Percentiles rank a stretch among this genome's conserved stretches.
Conservation (phyloP, 2,329 filamentous ascomycete species). For the Tothia fuscella region DNA sequence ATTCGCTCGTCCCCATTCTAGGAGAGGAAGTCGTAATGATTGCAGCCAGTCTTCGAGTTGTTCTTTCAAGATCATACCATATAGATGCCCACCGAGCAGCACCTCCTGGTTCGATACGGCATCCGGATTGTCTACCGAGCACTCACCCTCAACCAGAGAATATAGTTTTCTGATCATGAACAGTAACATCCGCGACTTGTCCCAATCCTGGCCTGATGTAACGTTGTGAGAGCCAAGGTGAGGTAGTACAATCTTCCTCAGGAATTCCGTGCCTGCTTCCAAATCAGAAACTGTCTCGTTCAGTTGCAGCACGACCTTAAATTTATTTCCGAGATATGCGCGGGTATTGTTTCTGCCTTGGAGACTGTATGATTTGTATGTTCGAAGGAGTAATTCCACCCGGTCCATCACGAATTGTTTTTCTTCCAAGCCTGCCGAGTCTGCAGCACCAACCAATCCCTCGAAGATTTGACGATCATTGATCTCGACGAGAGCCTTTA, state of each 20-base stretch:
- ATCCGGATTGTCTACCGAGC: slow-evolving; percentile 89
- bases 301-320: slow-evolving; percentile 75
- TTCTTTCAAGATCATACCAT: slow-evolving; percentile 93
- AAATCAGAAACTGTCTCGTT: slow-evolving; percentile 76
- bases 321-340: slow-evolving; percentile 80
- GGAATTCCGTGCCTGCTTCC: slow-evolving; percentile 81
- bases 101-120: slow-evolving; percentile 94
- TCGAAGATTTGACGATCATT: slow-evolving; percentile 96
- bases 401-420: slow-evolving; percentile 87
- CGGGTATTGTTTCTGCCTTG: slow-evolving; percentile 74
- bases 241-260: slow-evolving; percentile 80
- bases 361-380: slow-evolving; percentile 81
- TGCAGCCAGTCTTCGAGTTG: slow-evolving; percentile 78
- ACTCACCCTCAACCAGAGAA: slow-evolving; percentile 82
- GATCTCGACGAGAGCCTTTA: slow-evolving; percentile 90
- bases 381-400: slow-evolving; percentile 80
- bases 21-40: slow-evolving; percentile 42
- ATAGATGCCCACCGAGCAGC: slow-evolving; percentile 82
- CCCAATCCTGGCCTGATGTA: slow-evolving; percentile 68
- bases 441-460: slow-evolving; percentile 67
- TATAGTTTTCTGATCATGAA: slow-evolving; percentile 98
- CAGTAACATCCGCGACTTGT: slow-evolving; percentile 88
- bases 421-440: slow-evolving; percentile 67
- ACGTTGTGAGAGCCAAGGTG: slow-evolving; percentile 81
- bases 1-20: slow-evolving; percentile 44